phyloP scores from a whole-genome alignment of 148 eudicot genomes.

The Vaccinium myrtillus region DNA sequence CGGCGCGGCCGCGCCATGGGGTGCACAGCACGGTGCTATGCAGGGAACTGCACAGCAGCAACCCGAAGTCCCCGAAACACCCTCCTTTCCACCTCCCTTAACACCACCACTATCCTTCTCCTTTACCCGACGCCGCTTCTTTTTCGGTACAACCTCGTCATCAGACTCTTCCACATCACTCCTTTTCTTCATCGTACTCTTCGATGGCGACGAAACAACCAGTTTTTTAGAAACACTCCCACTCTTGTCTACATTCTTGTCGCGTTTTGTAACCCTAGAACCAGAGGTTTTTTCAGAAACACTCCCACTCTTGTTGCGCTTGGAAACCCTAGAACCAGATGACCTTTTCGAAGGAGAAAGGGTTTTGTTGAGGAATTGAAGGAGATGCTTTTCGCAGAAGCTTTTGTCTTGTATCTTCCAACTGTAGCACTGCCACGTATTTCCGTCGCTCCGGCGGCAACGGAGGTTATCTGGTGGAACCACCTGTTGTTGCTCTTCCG shows the following conservation, averaged over 20 bases:
- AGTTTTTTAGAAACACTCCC: neutral
- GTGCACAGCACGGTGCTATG: too few species aligned
- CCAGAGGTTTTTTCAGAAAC: neutral
- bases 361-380: neutral
- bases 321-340: constrained; percentile 3
- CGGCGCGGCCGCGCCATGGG: too few species aligned
- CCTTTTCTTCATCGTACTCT: neutral
- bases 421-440: constrained; percentile 14
- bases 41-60: too few species aligned
- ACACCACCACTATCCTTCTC: too few species aligned
- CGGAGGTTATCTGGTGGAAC: constrained; percentile 18
- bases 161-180: constrained; percentile 1
- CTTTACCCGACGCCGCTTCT: neutral
- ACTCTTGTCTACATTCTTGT: neutral
- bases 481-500: too few species aligned
- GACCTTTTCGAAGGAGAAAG: neutral
- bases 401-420: constrained; percentile 12
- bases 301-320: neutral
- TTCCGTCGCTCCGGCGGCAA: constrained; percentile 19
- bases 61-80: neutral
- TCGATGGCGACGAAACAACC: neutral
- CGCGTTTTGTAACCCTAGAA: neutral
- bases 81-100: neutral
- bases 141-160: constrained; percentile 17
- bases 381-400: constrained; percentile 14